phyloP scores from a whole-genome alignment of 1,284 basidiomycete species.

The Trametes polyzona region DNA sequence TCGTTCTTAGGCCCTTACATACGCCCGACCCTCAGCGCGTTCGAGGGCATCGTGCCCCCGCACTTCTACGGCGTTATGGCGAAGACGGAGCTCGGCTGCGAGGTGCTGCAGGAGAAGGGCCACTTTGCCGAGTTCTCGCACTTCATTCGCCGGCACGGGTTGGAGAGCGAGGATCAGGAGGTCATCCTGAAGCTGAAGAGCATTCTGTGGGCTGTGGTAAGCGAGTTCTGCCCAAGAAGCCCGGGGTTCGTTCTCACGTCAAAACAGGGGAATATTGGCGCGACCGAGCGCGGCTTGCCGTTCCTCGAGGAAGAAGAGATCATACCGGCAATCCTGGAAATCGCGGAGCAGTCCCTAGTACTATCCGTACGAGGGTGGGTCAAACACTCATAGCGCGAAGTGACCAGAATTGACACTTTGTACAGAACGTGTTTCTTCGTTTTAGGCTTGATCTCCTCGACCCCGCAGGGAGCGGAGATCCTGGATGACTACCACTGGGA shows the following conservation, averaged over 20 bases:
- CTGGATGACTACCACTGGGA: constrained; percentile 94
- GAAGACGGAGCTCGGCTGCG: constrained; percentile 93
- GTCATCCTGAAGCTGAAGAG: constrained; percentile 92
- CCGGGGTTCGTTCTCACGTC: background rate
- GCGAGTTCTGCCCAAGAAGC: constrained; percentile 36
- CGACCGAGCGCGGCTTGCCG: constrained; percentile 87
- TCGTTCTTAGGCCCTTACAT: background rate
- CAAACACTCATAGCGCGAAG: background rate
- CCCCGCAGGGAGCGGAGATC: constrained; percentile 77
- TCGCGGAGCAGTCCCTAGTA: constrained; percentile 88
- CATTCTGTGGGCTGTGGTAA: constrained; percentile 93
- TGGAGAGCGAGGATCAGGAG: constrained; percentile 83
- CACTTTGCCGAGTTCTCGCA: constrained; percentile 93
- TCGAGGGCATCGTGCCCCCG: constrained; percentile 87
- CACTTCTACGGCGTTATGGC: constrained; percentile 99
- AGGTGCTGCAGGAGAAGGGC: constrained; percentile 86
- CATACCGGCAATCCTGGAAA: constrained; percentile 87
- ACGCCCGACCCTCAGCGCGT: constrained; percentile 49
- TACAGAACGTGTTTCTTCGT: constrained; percentile 94
- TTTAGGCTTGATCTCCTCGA: constrained; percentile 81
- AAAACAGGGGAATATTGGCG: constrained; percentile 88
- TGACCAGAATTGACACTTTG: background rate
- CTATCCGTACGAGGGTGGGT: constrained; percentile 92
- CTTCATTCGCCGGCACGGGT: constrained; percentile 86
- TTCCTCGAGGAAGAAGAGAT: constrained; percentile 96